phyloP scores from a whole-genome alignment of 495 filamentous ascomycete genomes.

The Neurospora sp. region DNA sequence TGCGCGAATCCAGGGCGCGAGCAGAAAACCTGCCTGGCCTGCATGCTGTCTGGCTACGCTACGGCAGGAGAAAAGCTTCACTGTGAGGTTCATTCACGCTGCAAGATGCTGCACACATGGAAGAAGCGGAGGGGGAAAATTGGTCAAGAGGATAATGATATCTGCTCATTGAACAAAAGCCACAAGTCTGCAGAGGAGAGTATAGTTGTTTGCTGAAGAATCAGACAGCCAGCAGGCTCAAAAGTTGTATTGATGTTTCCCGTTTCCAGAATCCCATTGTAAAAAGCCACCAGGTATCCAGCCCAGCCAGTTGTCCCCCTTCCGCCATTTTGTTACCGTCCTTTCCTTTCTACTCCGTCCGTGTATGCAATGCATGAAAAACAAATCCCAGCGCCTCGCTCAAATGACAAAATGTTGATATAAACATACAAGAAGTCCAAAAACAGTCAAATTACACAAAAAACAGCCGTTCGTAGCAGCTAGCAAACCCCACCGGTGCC shows the following conservation, averaged over 20 bases:
- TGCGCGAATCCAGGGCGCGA: background rate
- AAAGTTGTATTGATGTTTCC: background rate
- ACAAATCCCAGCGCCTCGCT: background rate
- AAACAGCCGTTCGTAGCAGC: background rate
- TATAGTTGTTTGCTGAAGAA: background rate
- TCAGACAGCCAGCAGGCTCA: background rate
- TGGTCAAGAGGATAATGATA: background rate
- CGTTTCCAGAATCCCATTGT: background rate
- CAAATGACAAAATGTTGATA: background rate
- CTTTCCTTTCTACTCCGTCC: background rate
- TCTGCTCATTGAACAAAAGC: background rate
- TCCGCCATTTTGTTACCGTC: background rate
- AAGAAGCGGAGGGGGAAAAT: background rate
- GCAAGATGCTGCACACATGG: background rate
- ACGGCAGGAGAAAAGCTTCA: too few species aligned
- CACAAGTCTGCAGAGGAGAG: background rate
- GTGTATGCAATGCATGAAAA: background rate
- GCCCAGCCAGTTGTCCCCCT: background rate
- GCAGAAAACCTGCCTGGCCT: background rate
- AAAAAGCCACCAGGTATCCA: background rate
- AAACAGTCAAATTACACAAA: background rate
- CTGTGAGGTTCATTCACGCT: background rate
- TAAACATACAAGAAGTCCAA: background rate
- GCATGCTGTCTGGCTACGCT: background rate
- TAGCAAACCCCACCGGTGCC: background rate